A percentile compares a stretch with the other conserved stretches of the same genome.
phyloP scores from a whole-genome alignment of 139 green algal species.

The Chlamydomonas incerta region DNA sequence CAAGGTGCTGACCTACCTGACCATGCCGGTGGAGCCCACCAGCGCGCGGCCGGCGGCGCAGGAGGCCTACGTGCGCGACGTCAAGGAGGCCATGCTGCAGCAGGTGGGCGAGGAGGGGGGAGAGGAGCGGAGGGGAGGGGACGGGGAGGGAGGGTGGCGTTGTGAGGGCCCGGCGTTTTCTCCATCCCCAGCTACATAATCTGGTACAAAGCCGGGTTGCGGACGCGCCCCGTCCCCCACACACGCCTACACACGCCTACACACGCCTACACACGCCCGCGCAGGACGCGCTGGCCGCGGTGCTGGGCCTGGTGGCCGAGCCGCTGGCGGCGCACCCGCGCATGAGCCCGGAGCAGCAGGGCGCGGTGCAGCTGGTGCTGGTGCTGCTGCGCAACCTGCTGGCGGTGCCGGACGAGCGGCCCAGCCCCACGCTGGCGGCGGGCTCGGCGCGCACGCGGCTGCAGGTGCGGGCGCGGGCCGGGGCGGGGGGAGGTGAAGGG shows the following conservation, averaged over 20 bases:
- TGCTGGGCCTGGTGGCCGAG: conserved; percentile 76
- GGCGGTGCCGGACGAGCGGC: conserved; percentile 67
- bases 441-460: neutral
- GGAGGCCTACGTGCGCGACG: conserved; percentile 34
- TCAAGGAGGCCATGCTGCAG: conserved; percentile 73
- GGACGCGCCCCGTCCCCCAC: too few relatives aligned
- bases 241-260: too few relatives aligned
- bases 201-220: too few relatives aligned
- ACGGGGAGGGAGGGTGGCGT: neutral
- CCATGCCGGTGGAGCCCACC: conserved; percentile 79
- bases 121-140: neutral
- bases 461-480: conserved; percentile 3
- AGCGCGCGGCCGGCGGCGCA: conserved; percentile 56
- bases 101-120: conserved; percentile 6
- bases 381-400: conserved; percentile 92
- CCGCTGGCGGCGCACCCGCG: conserved; percentile 75
- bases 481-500: neutral
- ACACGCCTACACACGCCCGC: too few relatives aligned
- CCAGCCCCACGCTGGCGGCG: conserved; percentile 4
- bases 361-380: conserved; percentile 87
- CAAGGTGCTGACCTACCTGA: conserved; percentile 94
- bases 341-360: conserved; percentile 73
- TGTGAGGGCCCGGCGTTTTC: too few relatives aligned
- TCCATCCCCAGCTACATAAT: too few relatives aligned
- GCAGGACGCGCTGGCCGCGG: conserved; percentile 71